These are phyloP conservation scores for Mycena albidolilacea DNA, from an alignment of 768 basidiomycete genomes.

Conservation along the genomic window DNA sequence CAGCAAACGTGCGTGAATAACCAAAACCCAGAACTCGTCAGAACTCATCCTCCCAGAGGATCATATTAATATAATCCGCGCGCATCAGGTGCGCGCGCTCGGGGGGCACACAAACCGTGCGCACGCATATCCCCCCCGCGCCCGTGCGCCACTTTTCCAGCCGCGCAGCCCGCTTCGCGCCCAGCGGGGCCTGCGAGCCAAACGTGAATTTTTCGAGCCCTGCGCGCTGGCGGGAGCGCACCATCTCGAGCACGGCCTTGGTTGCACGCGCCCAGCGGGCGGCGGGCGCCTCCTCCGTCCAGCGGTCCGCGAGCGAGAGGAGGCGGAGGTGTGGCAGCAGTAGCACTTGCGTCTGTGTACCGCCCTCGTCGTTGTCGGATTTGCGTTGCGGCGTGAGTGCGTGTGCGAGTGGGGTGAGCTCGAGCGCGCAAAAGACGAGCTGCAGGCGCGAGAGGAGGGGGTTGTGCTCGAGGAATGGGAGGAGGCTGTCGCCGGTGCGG, in stretches of 20 bases:
- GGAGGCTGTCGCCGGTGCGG: constrained; percentile 15
- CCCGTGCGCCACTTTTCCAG: constrained; percentile 3
- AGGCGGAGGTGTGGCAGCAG: constrained; percentile 18
- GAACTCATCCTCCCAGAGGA: constrained; percentile 7
- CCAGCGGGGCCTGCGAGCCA: constrained; percentile 15
- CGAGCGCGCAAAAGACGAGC: constrained; percentile 22
- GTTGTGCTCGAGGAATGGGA: constrained; percentile 29
- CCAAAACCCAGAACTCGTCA: background rate
- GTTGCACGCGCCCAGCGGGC: constrained; percentile 23
- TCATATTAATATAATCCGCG: constrained; percentile 6
- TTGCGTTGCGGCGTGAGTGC: constrained; percentile 3
- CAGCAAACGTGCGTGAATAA: too few relatives aligned
- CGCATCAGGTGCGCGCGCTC: background rate
- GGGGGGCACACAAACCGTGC: background rate
- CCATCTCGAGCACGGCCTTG: constrained; percentile 31
- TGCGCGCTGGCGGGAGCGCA: constrained; percentile 26
- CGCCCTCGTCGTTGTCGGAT: background rate
- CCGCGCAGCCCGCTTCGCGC: constrained; percentile 19
- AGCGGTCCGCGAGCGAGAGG: constrained; percentile 24
- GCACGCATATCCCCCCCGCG: constrained; percentile 25
- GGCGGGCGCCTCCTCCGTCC: constrained; percentile 23
- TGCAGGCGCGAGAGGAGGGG: constrained; percentile 22
- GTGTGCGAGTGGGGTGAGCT: constrained; percentile 9
- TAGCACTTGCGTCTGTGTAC: too few relatives aligned
- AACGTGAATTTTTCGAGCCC: constrained; percentile 17